Evolutionary conservation across 768 basidiomycete species (phyloP).

Genomic region (Naematelia aurantialba): DNA sequence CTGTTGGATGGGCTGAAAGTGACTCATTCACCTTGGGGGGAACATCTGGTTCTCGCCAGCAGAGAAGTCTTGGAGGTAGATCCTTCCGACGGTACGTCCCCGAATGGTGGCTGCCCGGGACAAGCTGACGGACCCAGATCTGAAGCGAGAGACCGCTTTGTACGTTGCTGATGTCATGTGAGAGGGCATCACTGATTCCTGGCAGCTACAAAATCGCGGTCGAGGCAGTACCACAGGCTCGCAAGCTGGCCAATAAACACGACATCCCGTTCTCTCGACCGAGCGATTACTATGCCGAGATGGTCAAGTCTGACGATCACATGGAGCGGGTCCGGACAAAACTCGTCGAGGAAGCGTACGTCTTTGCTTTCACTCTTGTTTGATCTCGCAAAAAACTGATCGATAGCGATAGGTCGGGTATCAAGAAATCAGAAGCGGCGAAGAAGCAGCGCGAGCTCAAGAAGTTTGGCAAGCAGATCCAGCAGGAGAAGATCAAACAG

Average conservation of each 20-base stretch:
- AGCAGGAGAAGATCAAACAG: constrained; percentile 88
- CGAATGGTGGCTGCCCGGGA: neutral
- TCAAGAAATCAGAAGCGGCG: constrained; percentile 89
- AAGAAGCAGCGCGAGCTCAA: constrained; percentile 88
- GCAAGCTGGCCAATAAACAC: constrained; percentile 69
- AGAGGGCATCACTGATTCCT: constrained; percentile 1
- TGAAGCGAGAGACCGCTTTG: constrained; percentile 95
- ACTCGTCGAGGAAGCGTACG: constrained; percentile 70
- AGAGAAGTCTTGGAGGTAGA: constrained; percentile 37
- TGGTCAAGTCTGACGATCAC: constrained; percentile 95
- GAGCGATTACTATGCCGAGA: constrained; percentile 92
- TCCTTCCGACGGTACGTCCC: constrained; percentile 34
- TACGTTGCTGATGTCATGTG: constrained; percentile 53
- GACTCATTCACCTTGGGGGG: constrained; percentile 37
- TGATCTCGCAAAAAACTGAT: too few species aligned
- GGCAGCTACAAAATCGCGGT: constrained; percentile 92
- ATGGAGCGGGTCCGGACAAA: constrained; percentile 95
- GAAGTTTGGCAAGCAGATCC: constrained; percentile 98
- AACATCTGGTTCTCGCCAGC: constrained; percentile 41
- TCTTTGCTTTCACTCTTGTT: constrained; percentile 13
- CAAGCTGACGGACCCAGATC: constrained; percentile 62
- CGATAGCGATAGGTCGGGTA: too few species aligned
- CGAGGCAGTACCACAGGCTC: constrained; percentile 71
- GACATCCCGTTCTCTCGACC: constrained; percentile 82
- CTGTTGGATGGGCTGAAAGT: constrained; percentile 39